Percentiles rank a stretch among this genome's conserved stretches.
Evolutionary conservation across 495 filamentous ascomycete species (phyloP).

Genomic region (Aspergillus saccharolyticus): DNA sequence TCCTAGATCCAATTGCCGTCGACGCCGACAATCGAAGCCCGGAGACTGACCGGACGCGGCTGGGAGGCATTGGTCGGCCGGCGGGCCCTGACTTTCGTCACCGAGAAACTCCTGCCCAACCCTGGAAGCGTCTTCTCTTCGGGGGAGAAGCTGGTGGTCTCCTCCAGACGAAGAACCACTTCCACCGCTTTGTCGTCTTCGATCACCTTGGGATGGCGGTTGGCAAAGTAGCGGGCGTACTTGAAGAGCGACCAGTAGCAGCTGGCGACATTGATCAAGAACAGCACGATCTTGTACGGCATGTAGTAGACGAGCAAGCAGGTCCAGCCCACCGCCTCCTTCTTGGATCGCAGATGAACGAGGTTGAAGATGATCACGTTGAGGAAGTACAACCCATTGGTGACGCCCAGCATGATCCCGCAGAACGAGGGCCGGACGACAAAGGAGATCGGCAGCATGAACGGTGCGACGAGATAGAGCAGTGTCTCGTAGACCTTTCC

Average conservation of each 20-base stretch:
- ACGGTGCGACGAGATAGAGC: conserved; percentile 43
- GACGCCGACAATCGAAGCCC: neutral
- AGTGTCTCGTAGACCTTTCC: conserved; percentile 45
- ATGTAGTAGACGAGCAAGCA: conserved; percentile 10
- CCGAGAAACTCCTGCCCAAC: conserved; percentile 1
- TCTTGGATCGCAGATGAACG: conserved; percentile 37
- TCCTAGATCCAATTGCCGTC: neutral
- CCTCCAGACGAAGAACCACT: conserved; percentile 23
- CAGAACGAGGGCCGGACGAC: conserved; percentile 35
- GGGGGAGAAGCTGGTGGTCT: neutral
- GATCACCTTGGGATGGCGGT: conserved; percentile 40
- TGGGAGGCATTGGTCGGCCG: neutral
- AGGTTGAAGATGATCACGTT: conserved; percentile 44
- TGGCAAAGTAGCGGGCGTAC: conserved; percentile 40
- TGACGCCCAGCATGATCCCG: conserved; percentile 28
- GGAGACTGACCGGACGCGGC: neutral
- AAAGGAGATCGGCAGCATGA: conserved; percentile 44
- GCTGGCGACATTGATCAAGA: conserved; percentile 36
- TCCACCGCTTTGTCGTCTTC: conserved; percentile 40
- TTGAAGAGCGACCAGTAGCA: conserved; percentile 42
- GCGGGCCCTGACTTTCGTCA: neutral
- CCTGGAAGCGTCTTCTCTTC: neutral
- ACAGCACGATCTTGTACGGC: conserved; percentile 36
- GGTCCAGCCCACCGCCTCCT: conserved; percentile 26
- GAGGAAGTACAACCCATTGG: conserved; percentile 33